phyloP scores from a whole-genome alignment of 2,329 filamentous ascomycete species.

The Aureobasidium sp. region DNA sequence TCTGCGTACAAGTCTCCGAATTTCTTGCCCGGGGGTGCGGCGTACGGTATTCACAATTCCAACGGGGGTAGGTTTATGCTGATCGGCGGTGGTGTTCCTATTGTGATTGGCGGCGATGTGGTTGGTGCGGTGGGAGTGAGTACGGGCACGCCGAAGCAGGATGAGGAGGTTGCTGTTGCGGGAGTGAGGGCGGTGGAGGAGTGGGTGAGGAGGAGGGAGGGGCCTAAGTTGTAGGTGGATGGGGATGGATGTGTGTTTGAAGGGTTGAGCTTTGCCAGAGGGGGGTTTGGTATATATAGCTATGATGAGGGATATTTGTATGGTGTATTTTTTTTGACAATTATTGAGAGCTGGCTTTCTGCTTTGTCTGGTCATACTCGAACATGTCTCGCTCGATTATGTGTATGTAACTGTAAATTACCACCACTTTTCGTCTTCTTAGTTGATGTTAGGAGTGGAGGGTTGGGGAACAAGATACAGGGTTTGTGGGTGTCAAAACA shows the following conservation, averaged over 20 bases:
- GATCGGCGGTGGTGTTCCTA: constrained; percentile 46
- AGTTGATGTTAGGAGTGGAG: too few relatives aligned
- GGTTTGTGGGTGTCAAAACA: too few relatives aligned
- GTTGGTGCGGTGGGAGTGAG: constrained; percentile 47
- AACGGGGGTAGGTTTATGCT: constrained; percentile 47
- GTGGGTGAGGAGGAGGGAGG: constrained; percentile 26
- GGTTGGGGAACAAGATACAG: too few relatives aligned
- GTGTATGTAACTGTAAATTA: too few relatives aligned
- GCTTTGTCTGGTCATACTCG: too few relatives aligned
- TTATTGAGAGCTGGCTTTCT: too few relatives aligned
- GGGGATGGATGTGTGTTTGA: not conserved
- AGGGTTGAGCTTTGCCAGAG: too few relatives aligned
- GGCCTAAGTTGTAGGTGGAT: constrained; percentile 30
- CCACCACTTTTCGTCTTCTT: too few relatives aligned
- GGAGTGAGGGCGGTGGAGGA: constrained; percentile 42
- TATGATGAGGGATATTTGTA: not conserved
- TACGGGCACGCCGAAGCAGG: constrained; percentile 46
- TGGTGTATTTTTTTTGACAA: too few relatives aligned
- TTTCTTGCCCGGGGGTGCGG: constrained; percentile 41
- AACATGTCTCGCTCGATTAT: too few relatives aligned
- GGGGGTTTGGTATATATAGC: not conserved
- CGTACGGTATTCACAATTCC: constrained; percentile 43
- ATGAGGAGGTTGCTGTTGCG: constrained; percentile 44
- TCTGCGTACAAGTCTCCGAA: constrained; percentile 45
- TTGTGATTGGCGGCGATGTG: constrained; percentile 40